Evolutionary conservation across 768 basidiomycete genomes (phyloP).

Genomic region (Termitomyces sp.): DNA sequence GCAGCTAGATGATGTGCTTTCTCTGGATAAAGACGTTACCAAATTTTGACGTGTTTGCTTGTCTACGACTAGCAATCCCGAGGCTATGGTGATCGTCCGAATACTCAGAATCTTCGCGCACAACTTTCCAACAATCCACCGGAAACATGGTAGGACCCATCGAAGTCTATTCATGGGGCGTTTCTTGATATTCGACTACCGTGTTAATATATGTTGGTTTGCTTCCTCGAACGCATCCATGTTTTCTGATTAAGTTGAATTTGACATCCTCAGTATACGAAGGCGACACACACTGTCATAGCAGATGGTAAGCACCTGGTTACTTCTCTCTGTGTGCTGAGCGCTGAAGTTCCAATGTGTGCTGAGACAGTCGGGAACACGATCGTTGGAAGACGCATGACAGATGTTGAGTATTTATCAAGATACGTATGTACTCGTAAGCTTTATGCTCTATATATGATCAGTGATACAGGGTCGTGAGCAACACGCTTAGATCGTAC

Average conservation of each 20-base stretch:
- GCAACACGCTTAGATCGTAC: not conserved
- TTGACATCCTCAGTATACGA: constrained; percentile 43
- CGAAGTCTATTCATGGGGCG: too few species aligned
- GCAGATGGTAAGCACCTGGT: constrained; percentile 39
- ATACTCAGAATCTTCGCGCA: too few species aligned
- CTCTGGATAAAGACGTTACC: too few species aligned
- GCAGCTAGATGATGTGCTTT: too few species aligned
- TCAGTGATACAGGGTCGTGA: not conserved
- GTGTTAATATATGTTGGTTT: constrained; percentile 52
- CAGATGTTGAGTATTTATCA: constrained; percentile 27
- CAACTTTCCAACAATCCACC: too few species aligned
- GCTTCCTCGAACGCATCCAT: not conserved
- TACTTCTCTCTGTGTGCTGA: not conserved
- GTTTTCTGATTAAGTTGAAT: not conserved
- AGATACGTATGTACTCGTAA: not conserved
- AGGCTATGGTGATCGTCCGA: too few species aligned
- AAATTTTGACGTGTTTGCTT: too few species aligned
- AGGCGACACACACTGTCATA: constrained; percentile 57
- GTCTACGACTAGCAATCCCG: too few species aligned
- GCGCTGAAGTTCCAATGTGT: not conserved
- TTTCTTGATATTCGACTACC: too few species aligned
- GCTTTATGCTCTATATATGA: not conserved
- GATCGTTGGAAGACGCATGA: constrained; percentile 58
- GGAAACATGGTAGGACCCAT: too few species aligned
- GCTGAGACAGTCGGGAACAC: constrained; percentile 47